phyloP scores from a whole-genome alignment of 2,329 filamentous ascomycete genomes.

The Trichoderma afroharzianum region DNA sequence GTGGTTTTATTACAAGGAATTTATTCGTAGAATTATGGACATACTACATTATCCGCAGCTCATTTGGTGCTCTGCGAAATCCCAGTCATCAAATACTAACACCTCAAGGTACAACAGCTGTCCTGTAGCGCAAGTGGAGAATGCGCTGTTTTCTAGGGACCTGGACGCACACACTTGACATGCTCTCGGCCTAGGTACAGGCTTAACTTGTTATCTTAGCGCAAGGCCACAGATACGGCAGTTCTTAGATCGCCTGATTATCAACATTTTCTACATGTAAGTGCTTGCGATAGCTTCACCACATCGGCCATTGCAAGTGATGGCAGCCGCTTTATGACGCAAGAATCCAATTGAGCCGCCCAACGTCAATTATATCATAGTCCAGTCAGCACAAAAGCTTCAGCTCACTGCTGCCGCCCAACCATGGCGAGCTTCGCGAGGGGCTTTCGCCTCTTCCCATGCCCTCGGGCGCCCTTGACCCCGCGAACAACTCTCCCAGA shows the following conservation, averaged over 20 bases:
- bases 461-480: slow-evolving; percentile 25
- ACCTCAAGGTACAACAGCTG: background rate
- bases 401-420: background rate
- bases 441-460: slow-evolving; percentile 29
- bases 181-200: background rate
- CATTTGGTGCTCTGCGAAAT: background rate
- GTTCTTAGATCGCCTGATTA: background rate
- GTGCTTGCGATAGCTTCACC: background rate
- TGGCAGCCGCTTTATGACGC: slow-evolving; percentile 5
- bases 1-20: background rate
- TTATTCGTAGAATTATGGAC: background rate
- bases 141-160: background rate
- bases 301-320: background rate
- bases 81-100: background rate
- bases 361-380: too few species aligned
- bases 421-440: slow-evolving; percentile 33
- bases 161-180: background rate
- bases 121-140: background rate
- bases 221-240: background rate
- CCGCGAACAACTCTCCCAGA: slow-evolving; percentile 23
- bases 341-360: background rate
- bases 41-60: background rate
- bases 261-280: slow-evolving; percentile 5
- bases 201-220: slow-evolving; percentile 11
- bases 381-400: background rate